Base-by-base conservation (phyloP, 2,329 filamentous ascomycete species). In the Verticillium nubilum region DNA sequence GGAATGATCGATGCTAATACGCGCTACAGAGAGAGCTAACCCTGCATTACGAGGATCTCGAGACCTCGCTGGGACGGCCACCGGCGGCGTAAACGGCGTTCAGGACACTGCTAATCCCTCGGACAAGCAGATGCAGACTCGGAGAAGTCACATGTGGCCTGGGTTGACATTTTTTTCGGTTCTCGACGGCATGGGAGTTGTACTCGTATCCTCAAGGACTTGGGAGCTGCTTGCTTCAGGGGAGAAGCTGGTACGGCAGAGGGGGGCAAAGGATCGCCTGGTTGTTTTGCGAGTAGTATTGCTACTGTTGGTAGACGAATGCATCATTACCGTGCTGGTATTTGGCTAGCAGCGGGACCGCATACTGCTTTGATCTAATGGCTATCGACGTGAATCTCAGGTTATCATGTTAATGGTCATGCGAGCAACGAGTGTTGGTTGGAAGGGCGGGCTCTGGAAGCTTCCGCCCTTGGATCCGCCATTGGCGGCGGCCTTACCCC, bases 31-130 rank as follows among this genome's bases (percentile, higher is more conserved):
- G 84, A 58, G 85, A 87, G 66, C 78, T 88, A 60, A 82, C 82
- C 7, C 72, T 88, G 53, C 78, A 85, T 64, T 88, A 88, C 61
- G 79, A 79, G 52, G 86, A 88, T 61, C 72, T 88, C 61, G 85
- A 87, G 70, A 82, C 80, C 61, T 74, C 73, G 9, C 62, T 60
- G 59, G 57, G 26, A 60, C 58, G 42, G 42, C 42, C 42, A 47
- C 42, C 42, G 19, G 42, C 42, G 42, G 42, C 19, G 42, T 47
- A 47, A 47, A 47, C 19, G 42, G 42, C 42, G 42, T 47, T 47
- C 42, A 47, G 42, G 42, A 47, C 42, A 47, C 23, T 47, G 42
- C 42, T 47, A 23, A 23, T 23, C 42, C 42, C 42, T 47, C 42
- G 42, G n/a, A 47, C 42, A 23, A 47, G 42, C 42, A 47, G 42